Evolutionary conservation across 345 rosid species (phyloP), one percentile per base, ranked within the genome.

Genomic region (Mallotus nudiflorus): DNA sequence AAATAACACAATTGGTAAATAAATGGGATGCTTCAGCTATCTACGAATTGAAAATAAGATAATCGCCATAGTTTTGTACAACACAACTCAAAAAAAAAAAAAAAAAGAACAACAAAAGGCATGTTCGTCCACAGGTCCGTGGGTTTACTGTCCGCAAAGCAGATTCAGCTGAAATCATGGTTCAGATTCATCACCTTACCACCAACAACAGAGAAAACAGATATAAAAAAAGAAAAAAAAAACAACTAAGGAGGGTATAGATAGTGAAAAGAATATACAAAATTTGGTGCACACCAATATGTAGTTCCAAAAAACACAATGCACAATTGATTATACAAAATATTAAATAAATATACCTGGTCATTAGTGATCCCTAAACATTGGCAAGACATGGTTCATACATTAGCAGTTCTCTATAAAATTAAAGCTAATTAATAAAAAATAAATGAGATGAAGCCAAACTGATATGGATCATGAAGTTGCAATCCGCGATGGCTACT

Each of bases 111-210:
- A 62, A n/a, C 54, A 4, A 13, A 2, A 31, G 27, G 44, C 9
- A 83, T 24, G n/a, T n/a, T n/a, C n/a, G n/a, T n/a, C 58, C 58
- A 53, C 58, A 24, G 15, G 33, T 53, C 9, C 58, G 29, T n/a
- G 25, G 13, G 42, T 40, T 62, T 42, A 35, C 22, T 2, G 24
- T 44, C 66, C 20, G 4, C 13, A 44, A 42, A 6, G 22, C 29
- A 42, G 12, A 62, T 44, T 27, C 66, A 62, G 27, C 25, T 42
- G 6, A 27, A 62, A 39, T 28, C 35, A 62, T 40, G 33, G 35
- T 24, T 53, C 3, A 53, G 14, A 35, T 28, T 24, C 22, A 28
- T 62, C n/a, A n/a, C n/a, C n/a, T n/a, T n/a, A n/a, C n/a, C n/a
- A n/a, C n/a, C n/a, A n/a, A n/a, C n/a, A n/a, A n/a, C n/a, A n/a